phyloP scores from a whole-genome alignment of 495 filamentous ascomycete species.

The Podospora conica region DNA sequence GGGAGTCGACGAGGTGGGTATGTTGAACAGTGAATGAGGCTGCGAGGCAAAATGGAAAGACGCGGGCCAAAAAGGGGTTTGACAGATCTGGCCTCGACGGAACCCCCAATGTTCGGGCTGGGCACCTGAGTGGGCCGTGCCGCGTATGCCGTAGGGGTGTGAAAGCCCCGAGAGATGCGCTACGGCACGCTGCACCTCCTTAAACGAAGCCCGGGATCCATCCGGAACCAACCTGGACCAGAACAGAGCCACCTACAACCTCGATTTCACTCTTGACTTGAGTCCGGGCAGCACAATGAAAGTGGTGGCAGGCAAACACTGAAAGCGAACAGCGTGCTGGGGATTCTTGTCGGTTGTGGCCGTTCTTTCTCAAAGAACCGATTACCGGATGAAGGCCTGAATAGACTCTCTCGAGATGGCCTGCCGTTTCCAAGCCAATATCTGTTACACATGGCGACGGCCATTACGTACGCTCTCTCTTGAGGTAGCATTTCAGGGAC shows the following conservation, averaged over 20 bases:
- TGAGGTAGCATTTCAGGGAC: neutral
- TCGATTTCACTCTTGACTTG: neutral
- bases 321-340: neutral
- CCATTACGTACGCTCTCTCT: neutral
- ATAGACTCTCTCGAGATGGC: neutral
- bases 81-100: neutral
- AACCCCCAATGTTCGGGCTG: neutral
- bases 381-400: neutral
- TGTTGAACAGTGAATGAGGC: neutral
- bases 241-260: too few relatives aligned
- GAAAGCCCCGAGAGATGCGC: neutral
- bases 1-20: neutral
- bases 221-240: too few relatives aligned
- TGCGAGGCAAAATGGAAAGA: slow-evolving; percentile 4
- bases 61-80: neutral
- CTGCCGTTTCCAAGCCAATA: neutral
- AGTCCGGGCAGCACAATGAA: too few relatives aligned
- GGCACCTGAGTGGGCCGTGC: neutral
- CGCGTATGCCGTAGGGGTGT: neutral
- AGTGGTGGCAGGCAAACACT: too few relatives aligned
- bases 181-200: neutral
- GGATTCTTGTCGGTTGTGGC: neutral
- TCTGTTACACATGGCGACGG: neutral
- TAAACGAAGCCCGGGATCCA: neutral
- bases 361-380: neutral